A percentile compares a stretch with the other conserved stretches of the same genome.
These are phyloP conservation scores for Xenoacremonium recifei DNA, from an alignment of 2,329 filamentous ascomycete species.

Conservation along the genomic window DNA sequence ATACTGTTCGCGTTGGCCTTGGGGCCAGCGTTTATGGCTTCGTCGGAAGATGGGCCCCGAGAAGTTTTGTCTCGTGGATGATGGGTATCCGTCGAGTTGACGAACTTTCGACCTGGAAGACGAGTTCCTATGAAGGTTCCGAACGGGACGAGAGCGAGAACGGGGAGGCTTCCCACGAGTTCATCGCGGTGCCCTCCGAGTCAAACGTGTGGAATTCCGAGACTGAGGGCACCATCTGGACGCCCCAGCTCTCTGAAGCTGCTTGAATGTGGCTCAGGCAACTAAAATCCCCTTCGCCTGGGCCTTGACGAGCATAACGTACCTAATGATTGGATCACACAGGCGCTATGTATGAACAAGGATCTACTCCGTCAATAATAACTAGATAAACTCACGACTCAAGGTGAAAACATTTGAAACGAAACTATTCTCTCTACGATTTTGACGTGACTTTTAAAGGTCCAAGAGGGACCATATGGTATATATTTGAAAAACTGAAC, in stretches of 20 bases:
- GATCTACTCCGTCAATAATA: constrained; percentile 24
- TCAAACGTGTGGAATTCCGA: constrained; percentile 41
- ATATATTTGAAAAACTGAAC: too few species aligned
- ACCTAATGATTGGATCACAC: constrained; percentile 13
- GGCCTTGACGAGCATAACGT: constrained; percentile 4
- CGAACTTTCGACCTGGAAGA: constrained; percentile 55
- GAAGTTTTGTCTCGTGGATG: constrained; percentile 85
- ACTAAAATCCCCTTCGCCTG: constrained; percentile 1
- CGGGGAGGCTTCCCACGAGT: constrained; percentile 41
- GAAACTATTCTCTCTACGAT: too few species aligned
- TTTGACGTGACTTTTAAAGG: too few species aligned
- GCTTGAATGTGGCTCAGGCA: too few species aligned
- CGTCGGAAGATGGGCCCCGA: constrained; percentile 77
- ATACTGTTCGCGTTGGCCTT: constrained; percentile 75
- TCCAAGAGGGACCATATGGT: too few species aligned
- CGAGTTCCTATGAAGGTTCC: constrained; percentile 38
- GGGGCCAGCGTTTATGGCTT: constrained; percentile 83
- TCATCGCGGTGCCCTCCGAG: constrained; percentile 47
- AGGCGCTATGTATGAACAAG: constrained; percentile 23
- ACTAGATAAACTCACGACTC: constrained; percentile 32
- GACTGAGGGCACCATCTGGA: constrained; percentile 46
- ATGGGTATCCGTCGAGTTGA: constrained; percentile 72
- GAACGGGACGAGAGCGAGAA: constrained; percentile 36
- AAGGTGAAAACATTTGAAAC: too few species aligned
- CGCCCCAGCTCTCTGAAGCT: constrained; percentile 23